Evolutionary conservation across 2,329 filamentous ascomycete genomes (phyloP).

Genomic region (Tolypocladium endophyticum): DNA sequence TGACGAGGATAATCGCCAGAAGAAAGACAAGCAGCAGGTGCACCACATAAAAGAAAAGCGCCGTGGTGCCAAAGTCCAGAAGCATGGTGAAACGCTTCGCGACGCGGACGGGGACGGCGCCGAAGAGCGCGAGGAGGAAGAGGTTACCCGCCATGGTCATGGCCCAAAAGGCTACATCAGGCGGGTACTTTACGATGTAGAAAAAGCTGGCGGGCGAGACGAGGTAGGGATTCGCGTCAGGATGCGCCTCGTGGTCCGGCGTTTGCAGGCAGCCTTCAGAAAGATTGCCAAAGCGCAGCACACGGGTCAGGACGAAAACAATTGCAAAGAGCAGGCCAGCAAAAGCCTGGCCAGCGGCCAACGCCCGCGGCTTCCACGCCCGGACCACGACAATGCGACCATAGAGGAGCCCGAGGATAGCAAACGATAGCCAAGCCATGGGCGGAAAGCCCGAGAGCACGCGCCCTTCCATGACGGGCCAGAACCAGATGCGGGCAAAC

Average conservation of each 20-base stretch:
- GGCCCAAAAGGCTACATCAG: conserved; percentile 34
- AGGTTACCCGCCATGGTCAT: conserved; percentile 28
- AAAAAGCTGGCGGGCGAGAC: conserved; percentile 30
- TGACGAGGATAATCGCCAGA: conserved; percentile 13
- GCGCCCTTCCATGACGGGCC: conserved; percentile 14
- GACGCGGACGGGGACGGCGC: conserved; percentile 17
- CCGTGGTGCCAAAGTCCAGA: conserved; percentile 32
- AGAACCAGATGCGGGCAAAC: conserved; percentile 30
- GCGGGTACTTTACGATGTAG: conserved; percentile 35
- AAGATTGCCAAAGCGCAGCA: conserved; percentile 31
- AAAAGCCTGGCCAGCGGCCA: conserved; percentile 16
- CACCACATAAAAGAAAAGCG: conserved; percentile 33
- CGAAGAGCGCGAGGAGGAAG: conserved; percentile 26
- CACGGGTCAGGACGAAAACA: conserved; percentile 29
- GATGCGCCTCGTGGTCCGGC: conserved; percentile 21
- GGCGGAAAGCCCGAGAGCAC: conserved; percentile 31
- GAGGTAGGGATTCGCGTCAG: conserved; percentile 28
- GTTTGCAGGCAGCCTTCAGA: conserved; percentile 31
- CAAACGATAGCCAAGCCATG: conserved; percentile 35
- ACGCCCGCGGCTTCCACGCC: conserved; percentile 15
- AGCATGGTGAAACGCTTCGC: conserved; percentile 22
- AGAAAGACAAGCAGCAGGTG: conserved; percentile 25
- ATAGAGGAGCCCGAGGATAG: conserved; percentile 31
- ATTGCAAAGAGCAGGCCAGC: conserved; percentile 19
- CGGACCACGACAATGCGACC: conserved; percentile 25